Evolutionary conservation across 163 green algal genomes (phyloP).

Genomic region (Smithsoniella earleae): DNA sequence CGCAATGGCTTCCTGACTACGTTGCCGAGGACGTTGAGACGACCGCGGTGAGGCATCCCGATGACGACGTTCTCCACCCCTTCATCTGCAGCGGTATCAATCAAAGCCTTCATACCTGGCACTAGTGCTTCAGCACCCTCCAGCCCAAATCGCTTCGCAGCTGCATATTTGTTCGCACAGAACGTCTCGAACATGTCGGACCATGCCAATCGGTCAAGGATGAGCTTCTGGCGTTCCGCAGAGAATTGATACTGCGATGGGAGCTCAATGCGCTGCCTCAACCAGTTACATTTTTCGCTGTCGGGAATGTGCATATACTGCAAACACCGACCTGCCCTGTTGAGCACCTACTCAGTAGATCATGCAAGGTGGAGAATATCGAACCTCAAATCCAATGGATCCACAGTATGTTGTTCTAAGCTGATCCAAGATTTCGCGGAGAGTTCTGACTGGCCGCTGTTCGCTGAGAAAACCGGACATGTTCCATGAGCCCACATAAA

Average conservation of each 20-base stretch:
- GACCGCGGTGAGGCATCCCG: slow-evolving; percentile 92
- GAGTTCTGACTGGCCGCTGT: slow-evolving; percentile 65
- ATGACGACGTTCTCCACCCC: slow-evolving; percentile 81
- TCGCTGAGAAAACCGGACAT: slow-evolving; percentile 88
- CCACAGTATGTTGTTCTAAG: slow-evolving; percentile 86
- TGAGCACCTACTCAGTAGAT: background rate
- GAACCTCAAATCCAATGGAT: slow-evolving; percentile 80
- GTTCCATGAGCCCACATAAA: slow-evolving; percentile 89
- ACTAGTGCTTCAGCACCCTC: slow-evolving; percentile 95
- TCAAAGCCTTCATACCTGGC: slow-evolving; percentile 93
- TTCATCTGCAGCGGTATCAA: slow-evolving; percentile 80
- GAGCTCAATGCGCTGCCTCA: slow-evolving; percentile 86
- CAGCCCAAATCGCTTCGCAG: slow-evolving; percentile 94
- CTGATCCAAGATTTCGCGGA: slow-evolving; percentile 78
- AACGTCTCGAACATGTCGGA: slow-evolving; percentile 95
- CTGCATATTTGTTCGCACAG: slow-evolving; percentile 92
- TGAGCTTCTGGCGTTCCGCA: slow-evolving; percentile 66
- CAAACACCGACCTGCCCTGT: background rate
- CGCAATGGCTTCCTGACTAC: slow-evolving; percentile 96
- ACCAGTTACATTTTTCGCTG: slow-evolving; percentile 90
- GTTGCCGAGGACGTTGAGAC: slow-evolving; percentile 96
- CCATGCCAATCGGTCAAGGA: slow-evolving; percentile 90
- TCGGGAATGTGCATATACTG: slow-evolving; percentile 99
- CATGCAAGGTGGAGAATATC: background rate
- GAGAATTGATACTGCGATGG: slow-evolving; percentile 41